Percentiles rank a stretch among this genome's conserved stretches.
Conservation (phyloP, 495 filamentous ascomycete genomes). For the Neurospora cerealis region DNA sequence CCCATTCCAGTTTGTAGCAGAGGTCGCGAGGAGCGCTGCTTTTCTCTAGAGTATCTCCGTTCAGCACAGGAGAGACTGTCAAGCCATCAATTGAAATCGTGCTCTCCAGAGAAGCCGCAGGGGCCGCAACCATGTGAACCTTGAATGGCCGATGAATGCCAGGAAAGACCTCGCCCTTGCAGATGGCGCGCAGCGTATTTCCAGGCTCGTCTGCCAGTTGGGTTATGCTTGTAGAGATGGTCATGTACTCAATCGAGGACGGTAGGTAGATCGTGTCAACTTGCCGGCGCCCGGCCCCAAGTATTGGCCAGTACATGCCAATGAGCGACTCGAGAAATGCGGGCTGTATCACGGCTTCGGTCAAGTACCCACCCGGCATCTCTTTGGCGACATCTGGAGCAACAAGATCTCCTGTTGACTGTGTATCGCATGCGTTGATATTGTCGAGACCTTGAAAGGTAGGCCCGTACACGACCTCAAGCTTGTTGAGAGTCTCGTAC, state of each 20-base stretch:
- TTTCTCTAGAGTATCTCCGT: conserved; percentile 21
- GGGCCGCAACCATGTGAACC: conserved; percentile 24
- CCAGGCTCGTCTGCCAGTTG: conserved; percentile 18
- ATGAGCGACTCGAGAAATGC: conserved; percentile 43
- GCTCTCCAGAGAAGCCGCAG: conserved; percentile 19
- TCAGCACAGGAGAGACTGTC: conserved; percentile 30
- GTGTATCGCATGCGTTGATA: conserved; percentile 29
- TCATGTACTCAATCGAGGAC: conserved; percentile 28
- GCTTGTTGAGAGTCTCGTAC: conserved; percentile 28
- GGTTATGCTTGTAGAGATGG: conserved; percentile 22
- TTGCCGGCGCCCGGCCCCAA: conserved; percentile 19
- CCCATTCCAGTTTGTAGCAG: conserved; percentile 45
- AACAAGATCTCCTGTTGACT: conserved; percentile 29
- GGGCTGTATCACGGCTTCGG: conserved; percentile 38
- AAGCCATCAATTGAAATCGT: conserved; percentile 29
- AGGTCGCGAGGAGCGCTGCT: conserved; percentile 24
- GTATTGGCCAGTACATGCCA: conserved; percentile 36
- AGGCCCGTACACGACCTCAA: conserved; percentile 35
- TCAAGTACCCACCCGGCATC: conserved; percentile 41
- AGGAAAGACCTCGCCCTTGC: conserved; percentile 19
- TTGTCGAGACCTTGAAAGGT: conserved; percentile 35
- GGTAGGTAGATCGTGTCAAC: conserved; percentile 34
- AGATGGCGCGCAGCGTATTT: conserved; percentile 24
- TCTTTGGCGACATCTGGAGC: conserved; percentile 41
- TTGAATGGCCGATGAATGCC: conserved; percentile 25